Conservation (phyloP, 2,329 filamentous ascomycete species). For the Colletotrichum sublineola region DNA sequence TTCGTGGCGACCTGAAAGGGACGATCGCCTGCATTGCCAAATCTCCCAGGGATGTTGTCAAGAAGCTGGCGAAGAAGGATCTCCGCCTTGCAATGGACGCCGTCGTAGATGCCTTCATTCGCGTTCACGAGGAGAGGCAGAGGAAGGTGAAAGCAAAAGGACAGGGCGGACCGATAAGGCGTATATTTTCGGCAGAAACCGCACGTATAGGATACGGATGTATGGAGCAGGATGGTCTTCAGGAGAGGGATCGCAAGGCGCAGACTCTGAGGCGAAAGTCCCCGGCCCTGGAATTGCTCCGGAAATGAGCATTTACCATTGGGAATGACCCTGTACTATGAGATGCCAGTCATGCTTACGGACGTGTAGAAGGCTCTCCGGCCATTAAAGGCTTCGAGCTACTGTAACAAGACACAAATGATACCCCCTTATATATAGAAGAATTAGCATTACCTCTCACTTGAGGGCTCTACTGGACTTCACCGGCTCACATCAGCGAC, state of each 20-base stretch:
- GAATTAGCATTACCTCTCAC: neutral
- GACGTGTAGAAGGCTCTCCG: neutral
- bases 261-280: neutral
- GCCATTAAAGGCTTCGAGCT: neutral
- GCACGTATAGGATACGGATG: neutral
- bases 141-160: neutral
- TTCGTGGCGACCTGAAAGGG: constrained; percentile 13
- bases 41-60: neutral
- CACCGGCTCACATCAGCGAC: neutral
- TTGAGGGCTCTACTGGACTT: neutral
- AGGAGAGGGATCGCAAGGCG: neutral
- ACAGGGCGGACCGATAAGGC: neutral
- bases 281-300: neutral
- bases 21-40: constrained; percentile 8
- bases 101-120: constrained; percentile 1
- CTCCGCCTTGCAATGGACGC: constrained; percentile 5
- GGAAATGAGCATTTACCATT: neutral
- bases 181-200: neutral
- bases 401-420: neutral
- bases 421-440: constrained; percentile 5
- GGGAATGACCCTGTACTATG: neutral
- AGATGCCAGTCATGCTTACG: neutral
- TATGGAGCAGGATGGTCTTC: neutral
- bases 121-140: neutral
- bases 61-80: constrained; percentile 1